These are phyloP conservation scores for Bipolaris sorokiniana DNA, from an alignment of 2,329 filamentous ascomycete species.

Conservation along the genomic window DNA sequence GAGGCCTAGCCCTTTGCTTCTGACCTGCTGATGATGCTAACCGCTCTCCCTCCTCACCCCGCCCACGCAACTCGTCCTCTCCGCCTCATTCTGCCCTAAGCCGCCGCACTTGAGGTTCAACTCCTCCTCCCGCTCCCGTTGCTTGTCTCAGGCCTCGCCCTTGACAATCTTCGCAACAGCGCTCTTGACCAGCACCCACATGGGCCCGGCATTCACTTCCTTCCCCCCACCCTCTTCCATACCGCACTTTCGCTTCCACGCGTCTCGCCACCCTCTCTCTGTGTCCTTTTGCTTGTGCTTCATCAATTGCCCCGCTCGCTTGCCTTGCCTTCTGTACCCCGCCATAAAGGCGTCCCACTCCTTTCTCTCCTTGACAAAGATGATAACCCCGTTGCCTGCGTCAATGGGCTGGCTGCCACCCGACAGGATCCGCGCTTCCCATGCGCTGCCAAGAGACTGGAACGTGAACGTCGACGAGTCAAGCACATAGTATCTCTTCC, in stretches of 20 bases:
- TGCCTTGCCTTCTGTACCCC: conserved; percentile 32
- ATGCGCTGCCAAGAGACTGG: conserved; percentile 25
- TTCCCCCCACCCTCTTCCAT: conserved; percentile 27
- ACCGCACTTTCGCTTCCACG: conserved; percentile 35
- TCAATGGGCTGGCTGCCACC: conserved; percentile 30
- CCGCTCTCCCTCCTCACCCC: background rate
- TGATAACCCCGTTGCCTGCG: conserved; percentile 32
- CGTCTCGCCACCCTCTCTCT: conserved; percentile 31
- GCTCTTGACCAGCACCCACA: conserved; percentile 38
- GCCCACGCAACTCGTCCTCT: background rate
- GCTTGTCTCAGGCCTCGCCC: conserved; percentile 27
- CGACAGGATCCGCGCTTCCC: conserved; percentile 33
- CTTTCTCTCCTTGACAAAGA: conserved; percentile 33
- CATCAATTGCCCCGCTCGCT: conserved; percentile 29
- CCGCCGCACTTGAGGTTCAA: background rate
- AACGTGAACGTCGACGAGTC: conserved; percentile 28
- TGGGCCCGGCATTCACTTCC: conserved; percentile 33
- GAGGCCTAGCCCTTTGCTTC: conserved; percentile 1
- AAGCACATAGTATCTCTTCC: conserved; percentile 35
- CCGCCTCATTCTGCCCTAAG: background rate
- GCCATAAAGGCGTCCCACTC: conserved; percentile 34
- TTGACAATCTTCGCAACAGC: conserved; percentile 31
- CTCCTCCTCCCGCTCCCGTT: background rate
- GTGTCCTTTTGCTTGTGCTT: conserved; percentile 27
- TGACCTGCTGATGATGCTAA: conserved; percentile 9